phyloP scores from a whole-genome alignment of 129 eudicot species.

The Apium graveolens region DNA sequence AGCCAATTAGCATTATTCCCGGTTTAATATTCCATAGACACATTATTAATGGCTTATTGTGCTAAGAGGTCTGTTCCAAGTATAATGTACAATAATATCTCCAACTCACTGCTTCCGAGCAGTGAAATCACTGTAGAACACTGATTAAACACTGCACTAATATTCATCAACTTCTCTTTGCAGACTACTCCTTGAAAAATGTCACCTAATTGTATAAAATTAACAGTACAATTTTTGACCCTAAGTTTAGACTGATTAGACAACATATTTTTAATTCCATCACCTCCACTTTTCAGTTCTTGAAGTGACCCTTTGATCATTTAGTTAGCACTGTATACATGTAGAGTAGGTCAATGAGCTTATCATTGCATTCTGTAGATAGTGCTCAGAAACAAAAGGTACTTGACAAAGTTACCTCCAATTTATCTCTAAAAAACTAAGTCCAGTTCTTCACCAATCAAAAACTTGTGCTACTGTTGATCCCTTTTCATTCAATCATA shows the following conservation, averaged over 20 bases:
- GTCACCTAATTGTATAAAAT: not conserved
- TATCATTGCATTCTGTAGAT: conserved; percentile 7
- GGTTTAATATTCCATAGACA: not conserved
- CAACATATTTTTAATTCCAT: conserved; percentile 1
- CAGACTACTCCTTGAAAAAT: not conserved
- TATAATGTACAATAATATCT: not conserved
- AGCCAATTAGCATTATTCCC: not conserved
- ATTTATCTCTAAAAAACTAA: not conserved
- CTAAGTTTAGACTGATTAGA: not conserved
- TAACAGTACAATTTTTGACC: not conserved
- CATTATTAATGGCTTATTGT: not conserved
- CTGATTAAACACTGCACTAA: not conserved
- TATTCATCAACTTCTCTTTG: not conserved
- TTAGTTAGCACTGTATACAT: not conserved
- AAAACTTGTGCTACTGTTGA: not conserved
- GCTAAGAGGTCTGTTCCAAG: not conserved
- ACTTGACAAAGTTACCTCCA: not conserved
- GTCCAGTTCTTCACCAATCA: conserved; percentile 3
- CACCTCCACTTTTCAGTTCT: not conserved
- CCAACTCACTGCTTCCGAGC: not conserved
- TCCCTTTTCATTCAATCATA: not conserved
- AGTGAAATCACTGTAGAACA: not conserved
- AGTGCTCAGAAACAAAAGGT: conserved; percentile 4
- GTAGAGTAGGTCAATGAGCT: conserved; percentile 8
- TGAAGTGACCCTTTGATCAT: conserved; percentile 8